These are phyloP conservation scores for Ceratobasidium sp. DNA, from an alignment of 1,284 basidiomycete genomes.

Conservation along the genomic window DNA sequence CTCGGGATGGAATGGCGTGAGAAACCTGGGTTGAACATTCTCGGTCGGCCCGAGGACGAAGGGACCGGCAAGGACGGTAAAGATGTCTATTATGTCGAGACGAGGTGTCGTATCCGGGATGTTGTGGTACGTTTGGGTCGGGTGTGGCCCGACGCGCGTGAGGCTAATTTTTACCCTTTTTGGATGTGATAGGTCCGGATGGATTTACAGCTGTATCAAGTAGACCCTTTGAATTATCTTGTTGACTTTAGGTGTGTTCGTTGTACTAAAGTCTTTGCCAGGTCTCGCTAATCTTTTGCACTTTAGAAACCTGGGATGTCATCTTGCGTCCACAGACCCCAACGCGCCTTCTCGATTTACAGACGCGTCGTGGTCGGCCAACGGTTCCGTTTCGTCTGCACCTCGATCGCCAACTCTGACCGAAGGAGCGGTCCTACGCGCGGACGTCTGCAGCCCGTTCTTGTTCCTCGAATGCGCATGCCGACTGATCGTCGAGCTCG, in stretches of 20 bases:
- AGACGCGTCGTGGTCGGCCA: conserved; percentile 60
- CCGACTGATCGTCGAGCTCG: conserved; percentile 81
- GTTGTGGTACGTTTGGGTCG: conserved; percentile 76
- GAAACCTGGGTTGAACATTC: conserved; percentile 63
- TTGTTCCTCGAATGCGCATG: conserved; percentile 98
- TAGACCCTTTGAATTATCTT: conserved; percentile 95
- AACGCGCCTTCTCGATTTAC: conserved; percentile 74
- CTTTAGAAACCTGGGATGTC: conserved; percentile 43
- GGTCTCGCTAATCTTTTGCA: conserved; percentile 22
- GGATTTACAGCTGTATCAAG: conserved; percentile 97
- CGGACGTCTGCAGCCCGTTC: conserved; percentile 88
- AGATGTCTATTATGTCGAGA: conserved; percentile 93
- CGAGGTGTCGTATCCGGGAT: conserved; percentile 88
- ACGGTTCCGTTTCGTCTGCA: conserved; percentile 28
- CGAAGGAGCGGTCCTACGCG: conserved; percentile 56
- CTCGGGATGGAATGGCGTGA: conserved; percentile 99
- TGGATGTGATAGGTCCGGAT: conserved; percentile 77
- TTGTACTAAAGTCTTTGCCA: conserved; percentile 15
- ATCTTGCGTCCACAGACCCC: conserved; percentile 65
- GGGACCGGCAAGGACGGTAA: conserved; percentile 64
- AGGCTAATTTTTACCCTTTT: conserved; percentile 33
- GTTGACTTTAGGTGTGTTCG: conserved; percentile 92
- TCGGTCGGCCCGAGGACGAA: conserved; percentile 58
- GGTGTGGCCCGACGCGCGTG: background rate
- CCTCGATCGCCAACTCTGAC: conserved; percentile 55